Evolutionary conservation across 2,329 filamentous ascomycete genomes (phyloP).

Genomic region (Colletotrichum paranaense): DNA sequence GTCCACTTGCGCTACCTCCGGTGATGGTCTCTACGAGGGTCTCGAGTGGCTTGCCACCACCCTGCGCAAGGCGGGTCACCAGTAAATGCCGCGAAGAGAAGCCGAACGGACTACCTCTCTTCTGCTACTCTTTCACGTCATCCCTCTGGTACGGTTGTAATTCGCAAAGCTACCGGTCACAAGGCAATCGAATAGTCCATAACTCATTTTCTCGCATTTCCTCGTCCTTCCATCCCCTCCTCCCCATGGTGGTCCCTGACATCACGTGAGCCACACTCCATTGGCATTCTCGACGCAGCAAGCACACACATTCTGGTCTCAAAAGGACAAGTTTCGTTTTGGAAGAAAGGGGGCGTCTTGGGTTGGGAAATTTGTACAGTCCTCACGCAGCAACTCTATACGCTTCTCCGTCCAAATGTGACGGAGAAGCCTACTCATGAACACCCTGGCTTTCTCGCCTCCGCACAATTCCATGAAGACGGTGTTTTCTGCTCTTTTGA

Average conservation of each 20-base stretch:
- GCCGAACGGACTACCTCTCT: constrained; percentile 45
- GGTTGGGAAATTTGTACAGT: constrained; percentile 49
- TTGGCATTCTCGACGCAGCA: constrained; percentile 35
- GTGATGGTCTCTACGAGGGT: constrained; percentile 99
- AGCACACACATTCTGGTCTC: constrained; percentile 36
- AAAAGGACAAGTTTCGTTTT: constrained; percentile 45
- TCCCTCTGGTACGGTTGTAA: constrained; percentile 67
- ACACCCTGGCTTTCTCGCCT: constrained; percentile 30
- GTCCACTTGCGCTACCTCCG: constrained; percentile 98
- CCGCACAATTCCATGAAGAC: constrained; percentile 25
- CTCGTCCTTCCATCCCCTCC: constrained; percentile 32
- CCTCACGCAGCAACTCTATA: constrained; percentile 35
- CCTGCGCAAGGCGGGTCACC: constrained; percentile 79
- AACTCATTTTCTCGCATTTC: constrained; percentile 47
- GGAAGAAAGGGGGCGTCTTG: constrained; percentile 46
- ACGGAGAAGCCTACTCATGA: constrained; percentile 33
- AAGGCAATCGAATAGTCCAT: constrained; percentile 67
- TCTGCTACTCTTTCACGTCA: constrained; percentile 54
- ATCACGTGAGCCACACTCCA: constrained; percentile 35
- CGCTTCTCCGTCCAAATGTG: constrained; percentile 31
- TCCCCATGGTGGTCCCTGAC: constrained; percentile 36
- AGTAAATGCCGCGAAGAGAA: constrained; percentile 59
- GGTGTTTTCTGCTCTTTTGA: constrained; percentile 31
- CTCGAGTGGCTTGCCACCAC: constrained; percentile 91
- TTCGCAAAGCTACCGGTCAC: constrained; percentile 64